Conservation (phyloP, 1,284 basidiomycete species). For the Leccinum insolens region DNA sequence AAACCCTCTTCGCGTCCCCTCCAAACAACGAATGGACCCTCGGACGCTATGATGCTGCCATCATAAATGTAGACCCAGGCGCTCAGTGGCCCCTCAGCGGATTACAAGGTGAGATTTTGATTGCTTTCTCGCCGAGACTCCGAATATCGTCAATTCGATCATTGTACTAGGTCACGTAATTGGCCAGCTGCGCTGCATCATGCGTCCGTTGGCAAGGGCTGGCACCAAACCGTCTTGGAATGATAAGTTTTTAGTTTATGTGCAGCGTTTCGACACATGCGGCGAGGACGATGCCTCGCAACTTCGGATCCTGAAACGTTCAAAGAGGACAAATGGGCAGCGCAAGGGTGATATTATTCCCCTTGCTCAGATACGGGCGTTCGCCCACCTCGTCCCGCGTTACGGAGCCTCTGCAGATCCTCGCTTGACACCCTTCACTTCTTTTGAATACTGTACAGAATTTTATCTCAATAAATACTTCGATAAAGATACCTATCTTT, state of each 20-base stretch:
- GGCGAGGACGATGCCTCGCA: neutral
- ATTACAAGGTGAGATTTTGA: neutral
- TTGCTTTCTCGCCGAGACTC: neutral
- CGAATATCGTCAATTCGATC: neutral
- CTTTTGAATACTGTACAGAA: neutral
- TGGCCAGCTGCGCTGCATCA: neutral
- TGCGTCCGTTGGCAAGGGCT: neutral
- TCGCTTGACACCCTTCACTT: neutral
- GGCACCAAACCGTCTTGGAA: neutral
- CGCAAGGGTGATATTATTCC: neutral
- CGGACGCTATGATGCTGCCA: neutral
- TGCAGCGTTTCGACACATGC: neutral
- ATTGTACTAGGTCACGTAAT: neutral
- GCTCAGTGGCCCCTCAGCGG: neutral
- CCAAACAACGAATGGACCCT: neutral
- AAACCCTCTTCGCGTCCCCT: neutral
- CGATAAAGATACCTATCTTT: constrained; percentile 1
- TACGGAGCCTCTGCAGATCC: neutral
- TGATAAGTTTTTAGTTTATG: neutral
- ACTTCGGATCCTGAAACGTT: neutral
- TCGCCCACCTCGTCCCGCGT: neutral
- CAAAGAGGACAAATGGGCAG: neutral
- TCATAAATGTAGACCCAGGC: neutral
- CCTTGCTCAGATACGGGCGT: neutral
- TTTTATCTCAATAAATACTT: constrained; percentile 4